Percentiles rank a stretch among this genome's conserved stretches.
These are phyloP conservation scores for Ascochyta viciae-villosae DNA, from an alignment of 2,329 filamentous ascomycete species.

Conservation along the genomic window DNA sequence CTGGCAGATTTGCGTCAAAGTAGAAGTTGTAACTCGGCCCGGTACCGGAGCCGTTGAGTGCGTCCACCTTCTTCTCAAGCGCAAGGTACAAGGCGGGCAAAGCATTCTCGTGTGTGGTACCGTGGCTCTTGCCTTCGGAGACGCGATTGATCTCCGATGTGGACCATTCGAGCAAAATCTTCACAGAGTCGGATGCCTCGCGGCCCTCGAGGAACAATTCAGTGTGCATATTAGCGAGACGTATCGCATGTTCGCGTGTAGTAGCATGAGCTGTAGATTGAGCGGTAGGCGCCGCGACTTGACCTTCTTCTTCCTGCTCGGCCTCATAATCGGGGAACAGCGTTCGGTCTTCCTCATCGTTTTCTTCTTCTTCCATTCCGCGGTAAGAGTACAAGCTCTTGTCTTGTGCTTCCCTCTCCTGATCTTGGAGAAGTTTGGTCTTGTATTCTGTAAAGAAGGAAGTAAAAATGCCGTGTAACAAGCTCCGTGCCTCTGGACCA, in stretches of 20 bases:
- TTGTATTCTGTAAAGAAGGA: constrained; percentile 83
- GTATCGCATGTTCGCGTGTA: constrained; percentile 44
- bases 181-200: constrained; percentile 33
- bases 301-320: constrained; percentile 51
- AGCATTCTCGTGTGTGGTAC: constrained; percentile 55
- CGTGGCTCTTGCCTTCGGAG: constrained; percentile 32
- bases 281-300: constrained; percentile 15
- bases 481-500: constrained; percentile 36
- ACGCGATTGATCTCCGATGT: constrained; percentile 36
- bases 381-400: constrained; percentile 83
- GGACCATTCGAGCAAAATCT: constrained; percentile 41
- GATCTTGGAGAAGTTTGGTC: constrained; percentile 75
- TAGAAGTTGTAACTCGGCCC: constrained; percentile 81
- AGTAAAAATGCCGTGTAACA: constrained; percentile 72
- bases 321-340: constrained; percentile 82
- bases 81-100: constrained; percentile 71
- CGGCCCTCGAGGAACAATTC: constrained; percentile 37
- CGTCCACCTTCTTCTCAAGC: constrained; percentile 66
- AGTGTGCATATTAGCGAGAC: constrained; percentile 43
- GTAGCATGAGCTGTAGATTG: constrained; percentile 20
- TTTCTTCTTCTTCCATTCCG: constrained; percentile 79
- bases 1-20: constrained; percentile 75
- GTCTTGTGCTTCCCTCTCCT: constrained; percentile 74
- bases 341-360: constrained; percentile 78
- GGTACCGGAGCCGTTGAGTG: constrained; percentile 42